Percentiles rank a stretch among this genome's conserved stretches.
Evolutionary conservation across 2,329 filamentous ascomycete species (phyloP).

Genomic region (Drechslerella stenobrocha): DNA sequence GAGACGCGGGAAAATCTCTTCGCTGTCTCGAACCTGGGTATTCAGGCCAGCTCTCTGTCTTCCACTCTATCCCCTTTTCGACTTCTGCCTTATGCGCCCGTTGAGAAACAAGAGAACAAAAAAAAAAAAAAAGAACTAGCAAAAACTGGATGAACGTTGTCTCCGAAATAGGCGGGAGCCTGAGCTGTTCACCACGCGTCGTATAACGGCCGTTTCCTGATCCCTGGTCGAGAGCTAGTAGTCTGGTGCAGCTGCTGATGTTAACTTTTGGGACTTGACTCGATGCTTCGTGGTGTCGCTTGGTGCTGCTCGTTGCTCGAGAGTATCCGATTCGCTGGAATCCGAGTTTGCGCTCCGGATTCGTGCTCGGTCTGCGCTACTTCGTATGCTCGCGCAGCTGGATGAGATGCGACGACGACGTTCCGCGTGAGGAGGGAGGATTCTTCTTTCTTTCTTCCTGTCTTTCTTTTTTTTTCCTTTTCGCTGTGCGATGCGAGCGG

Average conservation of each 20-base stretch:
- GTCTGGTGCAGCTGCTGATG: constrained; percentile 14
- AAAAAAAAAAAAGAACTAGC: constrained; percentile 4
- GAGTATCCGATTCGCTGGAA: constrained; percentile 45
- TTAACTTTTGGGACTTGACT: constrained; percentile 3
- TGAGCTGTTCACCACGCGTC: constrained; percentile 44
- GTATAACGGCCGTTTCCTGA: constrained; percentile 46
- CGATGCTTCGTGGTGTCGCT: not conserved
- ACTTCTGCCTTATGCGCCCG: constrained; percentile 39
- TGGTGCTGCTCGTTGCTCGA: constrained; percentile 33
- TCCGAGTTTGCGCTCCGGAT: too few species aligned
- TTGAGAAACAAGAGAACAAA: constrained; percentile 3
- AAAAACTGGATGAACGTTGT: constrained; percentile 21
- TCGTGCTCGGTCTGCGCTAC: constrained; percentile 32
- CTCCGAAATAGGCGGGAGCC: constrained; percentile 29
- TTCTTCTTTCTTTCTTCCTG: constrained; percentile 5
- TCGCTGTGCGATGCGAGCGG: constrained; percentile 27
- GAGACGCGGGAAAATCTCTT: not conserved
- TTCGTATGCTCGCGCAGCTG: constrained; percentile 25
- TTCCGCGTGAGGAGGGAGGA: constrained; percentile 28
- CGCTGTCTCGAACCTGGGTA: constrained; percentile 9
- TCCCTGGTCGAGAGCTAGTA: constrained; percentile 22
- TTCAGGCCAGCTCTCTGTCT: constrained; percentile 1
- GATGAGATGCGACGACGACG: constrained; percentile 23
- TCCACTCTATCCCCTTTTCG: constrained; percentile 18
- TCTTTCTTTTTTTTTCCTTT: not conserved